Base-by-base conservation (phyloP, 2,329 filamentous ascomycete species). In the Sporothrix brasiliensis region DNA sequence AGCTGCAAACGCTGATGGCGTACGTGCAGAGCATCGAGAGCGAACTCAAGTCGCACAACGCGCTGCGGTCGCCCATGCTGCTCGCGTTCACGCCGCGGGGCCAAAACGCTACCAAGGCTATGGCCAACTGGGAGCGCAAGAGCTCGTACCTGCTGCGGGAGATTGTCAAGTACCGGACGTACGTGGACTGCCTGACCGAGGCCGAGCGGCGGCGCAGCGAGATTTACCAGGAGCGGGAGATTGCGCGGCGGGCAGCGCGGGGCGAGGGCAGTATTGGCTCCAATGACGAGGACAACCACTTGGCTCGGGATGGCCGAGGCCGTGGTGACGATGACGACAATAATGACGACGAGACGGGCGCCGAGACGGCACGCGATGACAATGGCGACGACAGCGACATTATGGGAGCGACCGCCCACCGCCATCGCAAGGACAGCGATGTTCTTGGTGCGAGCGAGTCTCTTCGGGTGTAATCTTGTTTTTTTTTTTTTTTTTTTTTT, bases 111-210 rank as follows among this genome's bases (percentile, higher is more conserved):
- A 84, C 83, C 73, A 94, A 91, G 80, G 93, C 94, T 19, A 94
- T 98, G 91, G 86, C 90, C 24, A 99, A 99, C 80, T 99, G 95
- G 94, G 94, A 99, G 83, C 89, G 91, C 77, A 98, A 98, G 83
- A 96, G 92, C 70, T 90, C 92, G 41, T 97, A 98, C 78, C 82
- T 99, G 53, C 85, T 98, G 14, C 86, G 92, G 49, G 95, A 99
- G 82, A 97, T 96, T 79, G 93, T 98, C 79, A 98, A 98, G 80
- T 98, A 97, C 81, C 86, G 91, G 72, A 98, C 94, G 0, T 99
- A 98, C 77, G 94, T 97, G 75, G 95, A 98, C 79, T 90, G 89
- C 47, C 82, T 99, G 67, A 85, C 89, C 71, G 87, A 88, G 50
- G 94, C 94, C 0, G 88, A 91, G 75, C 81, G 78, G 44, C 85